A percentile compares a stretch with the other conserved stretches of the same genome.
Conservation (phyloP, 257 asterid genomes). For the Ajuga chamaepitys region DNA sequence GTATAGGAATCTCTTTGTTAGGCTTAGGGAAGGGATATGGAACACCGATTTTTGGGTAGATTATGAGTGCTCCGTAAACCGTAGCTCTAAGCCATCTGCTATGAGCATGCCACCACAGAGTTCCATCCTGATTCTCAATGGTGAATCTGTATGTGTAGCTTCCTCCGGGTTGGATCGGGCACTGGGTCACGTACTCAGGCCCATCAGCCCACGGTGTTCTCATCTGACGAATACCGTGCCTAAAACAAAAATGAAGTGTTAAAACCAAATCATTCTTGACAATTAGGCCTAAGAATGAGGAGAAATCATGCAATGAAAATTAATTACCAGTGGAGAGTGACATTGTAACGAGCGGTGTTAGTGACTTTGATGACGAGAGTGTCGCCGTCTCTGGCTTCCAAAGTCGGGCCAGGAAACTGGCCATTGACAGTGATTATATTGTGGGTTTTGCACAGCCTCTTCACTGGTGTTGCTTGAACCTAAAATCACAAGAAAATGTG, state of each 20-base stretch:
- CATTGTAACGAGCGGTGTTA: slow-evolving; percentile 51
- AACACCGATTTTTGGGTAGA: slow-evolving; percentile 38
- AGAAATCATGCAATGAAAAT: not conserved
- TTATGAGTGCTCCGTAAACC: slow-evolving; percentile 49
- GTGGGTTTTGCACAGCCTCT: slow-evolving; percentile 54
- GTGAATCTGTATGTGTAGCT: slow-evolving; percentile 48
- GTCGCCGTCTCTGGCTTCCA: slow-evolving; percentile 53
- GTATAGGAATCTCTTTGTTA: slow-evolving; percentile 33
- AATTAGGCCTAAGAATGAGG: not conserved
- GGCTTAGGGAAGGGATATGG: slow-evolving; percentile 44
- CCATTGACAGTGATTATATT: slow-evolving; percentile 60
- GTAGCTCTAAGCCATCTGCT: slow-evolving; percentile 62
- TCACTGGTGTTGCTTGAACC: slow-evolving; percentile 47
- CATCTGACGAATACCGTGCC: slow-evolving; percentile 68
- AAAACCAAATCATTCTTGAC: too few relatives aligned
- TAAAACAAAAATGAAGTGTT: not conserved
- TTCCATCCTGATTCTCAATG: slow-evolving; percentile 62
- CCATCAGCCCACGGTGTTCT: slow-evolving; percentile 72
- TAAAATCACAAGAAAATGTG: slow-evolving; percentile 1
- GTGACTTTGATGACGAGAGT: slow-evolving; percentile 44
- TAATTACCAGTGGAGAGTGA: slow-evolving; percentile 66
- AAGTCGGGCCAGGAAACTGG: slow-evolving; percentile 65
- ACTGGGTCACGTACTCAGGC: slow-evolving; percentile 60
- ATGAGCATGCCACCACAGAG: slow-evolving; percentile 75
- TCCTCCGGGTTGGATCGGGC: slow-evolving; percentile 60